Conservation (phyloP, 176 grass and related monocot species). For the Sorghum bicolor region Sorghum_bicolor_NCBIv3 NC_012873.2:59516501-59517000, state of each 20-base stretch:
- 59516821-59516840: neutral
- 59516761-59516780: neutral
- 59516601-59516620: neutral
- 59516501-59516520: conserved; percentile 24
- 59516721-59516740: neutral
- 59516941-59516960: neutral
- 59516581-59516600: conserved; percentile 18
- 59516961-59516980: neutral
- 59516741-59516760: neutral
- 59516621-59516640: neutral
- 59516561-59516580: conserved; percentile 1
- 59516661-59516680: neutral
- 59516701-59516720: neutral
- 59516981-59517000: conserved; percentile 3
- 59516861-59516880: neutral
- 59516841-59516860: neutral
- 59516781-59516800: neutral
- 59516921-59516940: conserved; percentile 1
- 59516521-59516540: conserved; percentile 10
- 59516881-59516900: neutral
- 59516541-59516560: conserved; percentile 44
- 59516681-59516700: neutral
- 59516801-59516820: conserved; percentile 8
- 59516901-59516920: conserved; percentile 15
- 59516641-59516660: neutral